phyloP scores from a whole-genome alignment of 2,329 filamentous ascomycete genomes.

The Alternaria solani region DNA sequence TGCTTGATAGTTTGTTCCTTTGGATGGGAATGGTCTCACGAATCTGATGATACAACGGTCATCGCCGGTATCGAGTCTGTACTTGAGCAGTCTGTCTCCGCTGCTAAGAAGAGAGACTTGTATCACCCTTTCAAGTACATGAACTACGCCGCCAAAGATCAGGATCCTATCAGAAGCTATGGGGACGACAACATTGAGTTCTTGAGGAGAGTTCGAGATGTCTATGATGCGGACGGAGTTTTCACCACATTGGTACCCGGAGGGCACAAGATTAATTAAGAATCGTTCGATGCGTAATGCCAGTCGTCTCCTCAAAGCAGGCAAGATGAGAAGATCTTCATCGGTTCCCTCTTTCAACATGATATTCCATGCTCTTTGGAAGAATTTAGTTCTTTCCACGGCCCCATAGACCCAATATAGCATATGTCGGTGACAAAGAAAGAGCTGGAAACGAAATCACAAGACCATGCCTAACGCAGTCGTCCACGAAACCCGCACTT shows the following conservation, averaged over 20 bases:
- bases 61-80: neutral
- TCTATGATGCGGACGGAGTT: conserved; percentile 50
- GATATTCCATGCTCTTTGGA: neutral
- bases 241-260: conserved; percentile 44
- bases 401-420: neutral
- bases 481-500: neutral
- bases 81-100: neutral
- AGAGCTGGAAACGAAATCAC: neutral
- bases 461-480: neutral
- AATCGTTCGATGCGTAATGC: neutral
- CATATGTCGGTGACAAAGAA: neutral
- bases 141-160: conserved; percentile 56
- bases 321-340: neutral
- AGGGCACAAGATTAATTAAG: neutral
- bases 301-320: neutral
- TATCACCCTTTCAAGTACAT: conserved; percentile 51
- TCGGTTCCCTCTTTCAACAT: neutral
- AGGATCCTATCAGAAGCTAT: conserved; percentile 52
- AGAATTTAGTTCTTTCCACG: neutral
- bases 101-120: conserved; percentile 12
- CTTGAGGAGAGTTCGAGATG: conserved; percentile 39
- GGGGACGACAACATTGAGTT: conserved; percentile 43
- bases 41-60: neutral
- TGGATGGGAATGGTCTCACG: conserved; percentile 4
- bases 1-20: conserved; percentile 1